These are phyloP conservation scores for Tetrahymena borealis DNA, from an alignment of 73 alveolate species.

Conservation along the genomic window DNA sequence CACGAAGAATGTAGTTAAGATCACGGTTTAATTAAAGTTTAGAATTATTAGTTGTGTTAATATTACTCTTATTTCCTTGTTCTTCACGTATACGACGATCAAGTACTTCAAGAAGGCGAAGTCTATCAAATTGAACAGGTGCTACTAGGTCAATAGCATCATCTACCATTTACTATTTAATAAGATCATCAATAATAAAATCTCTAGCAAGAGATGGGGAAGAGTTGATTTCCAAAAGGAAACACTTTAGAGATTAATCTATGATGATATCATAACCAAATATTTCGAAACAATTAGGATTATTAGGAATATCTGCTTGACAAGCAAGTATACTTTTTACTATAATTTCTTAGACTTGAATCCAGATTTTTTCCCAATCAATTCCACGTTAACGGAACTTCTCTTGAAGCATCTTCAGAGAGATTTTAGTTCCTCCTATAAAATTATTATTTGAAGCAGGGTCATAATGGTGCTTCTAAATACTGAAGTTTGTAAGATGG, in stretches of 20 bases:
- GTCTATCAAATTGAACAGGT: conserved; percentile 77
- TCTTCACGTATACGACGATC: conserved; percentile 81
- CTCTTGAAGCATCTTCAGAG: conserved; percentile 7
- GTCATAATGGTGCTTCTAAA: conserved; percentile 14
- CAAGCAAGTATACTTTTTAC: conserved; percentile 20
- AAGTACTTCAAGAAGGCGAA: conserved; percentile 72
- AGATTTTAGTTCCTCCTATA: conserved; percentile 29
- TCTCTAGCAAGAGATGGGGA: conserved; percentile 90
- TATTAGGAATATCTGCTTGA: conserved; percentile 60
- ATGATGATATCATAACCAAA: conserved; percentile 93
- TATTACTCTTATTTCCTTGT: conserved; percentile 56
- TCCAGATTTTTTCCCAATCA: conserved; percentile 38
- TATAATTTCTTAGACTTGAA: conserved; percentile 19
- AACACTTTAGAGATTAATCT: conserved; percentile 75
- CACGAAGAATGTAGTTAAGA: conserved; percentile 81
- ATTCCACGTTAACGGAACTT: conserved; percentile 2
- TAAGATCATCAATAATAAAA: conserved; percentile 80
- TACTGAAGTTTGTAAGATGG: conserved; percentile 27
- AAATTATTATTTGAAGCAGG: conserved; percentile 15
- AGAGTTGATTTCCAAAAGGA: conserved; percentile 91
- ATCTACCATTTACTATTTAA: conserved; percentile 76
- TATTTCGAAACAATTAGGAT: conserved; percentile 93
- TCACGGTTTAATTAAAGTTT: conserved; percentile 72
- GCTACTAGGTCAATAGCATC: conserved; percentile 84
- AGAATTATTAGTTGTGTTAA: conserved; percentile 51